Evolutionary conservation across 2,329 filamentous ascomycete genomes (phyloP).

Genomic region (Trichoderma pleuroti): DNA sequence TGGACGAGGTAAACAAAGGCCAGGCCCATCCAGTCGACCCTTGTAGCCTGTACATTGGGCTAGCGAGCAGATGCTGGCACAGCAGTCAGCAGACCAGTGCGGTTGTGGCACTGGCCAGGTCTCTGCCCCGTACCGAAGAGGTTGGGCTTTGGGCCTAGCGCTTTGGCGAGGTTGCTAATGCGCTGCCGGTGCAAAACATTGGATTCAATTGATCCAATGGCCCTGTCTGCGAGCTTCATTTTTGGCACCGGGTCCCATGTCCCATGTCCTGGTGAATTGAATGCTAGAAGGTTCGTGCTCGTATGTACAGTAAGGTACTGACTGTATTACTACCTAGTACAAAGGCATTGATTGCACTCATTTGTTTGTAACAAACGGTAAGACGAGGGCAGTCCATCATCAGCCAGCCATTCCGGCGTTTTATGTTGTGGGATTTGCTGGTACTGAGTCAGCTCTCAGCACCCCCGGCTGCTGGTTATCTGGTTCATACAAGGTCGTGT

Average conservation of each 20-base stretch:
- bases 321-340: no score
- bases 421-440: neutral
- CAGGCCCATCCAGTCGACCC: neutral
- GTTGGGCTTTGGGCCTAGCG: neutral
- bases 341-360: neutral
- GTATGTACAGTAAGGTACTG: no score
- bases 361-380: neutral
- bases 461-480: no score
- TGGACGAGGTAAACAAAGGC: neutral
- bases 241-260: neutral
- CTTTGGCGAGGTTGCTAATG: neutral
- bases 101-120: constrained; percentile 7
- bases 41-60: constrained; percentile 5
- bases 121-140: neutral
- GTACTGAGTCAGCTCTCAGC: neutral
- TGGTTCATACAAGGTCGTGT: neutral
- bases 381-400: neutral
- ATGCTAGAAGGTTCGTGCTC: neutral
- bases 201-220: neutral
- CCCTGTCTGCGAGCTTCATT: neutral
- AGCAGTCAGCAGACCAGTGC: constrained; percentile 15
- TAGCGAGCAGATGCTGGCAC: neutral
- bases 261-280: neutral
- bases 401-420: neutral
- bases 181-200: neutral